Conservation (phyloP, 176 grass and related monocot species). For the Saccharum officinarum region DNA sequence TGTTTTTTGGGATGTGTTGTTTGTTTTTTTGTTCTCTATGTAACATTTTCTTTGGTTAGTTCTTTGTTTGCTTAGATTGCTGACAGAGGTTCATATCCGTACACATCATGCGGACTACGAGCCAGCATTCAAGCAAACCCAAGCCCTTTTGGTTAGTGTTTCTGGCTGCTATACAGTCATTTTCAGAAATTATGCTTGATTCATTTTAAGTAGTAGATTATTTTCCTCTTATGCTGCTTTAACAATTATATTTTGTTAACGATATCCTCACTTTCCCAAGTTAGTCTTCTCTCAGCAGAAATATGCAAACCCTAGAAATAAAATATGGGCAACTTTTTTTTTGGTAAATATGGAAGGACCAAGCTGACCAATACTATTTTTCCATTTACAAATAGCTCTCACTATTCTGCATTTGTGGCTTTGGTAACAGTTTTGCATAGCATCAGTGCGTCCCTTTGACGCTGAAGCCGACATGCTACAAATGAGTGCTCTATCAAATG, state of each 20-base stretch:
- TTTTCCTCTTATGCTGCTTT: not conserved
- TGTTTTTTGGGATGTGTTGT: slow-evolving; percentile 1
- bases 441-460: not conserved
- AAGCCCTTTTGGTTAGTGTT: not conserved
- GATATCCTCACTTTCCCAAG: not conserved
- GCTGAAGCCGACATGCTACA: not conserved
- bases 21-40: slow-evolving; percentile 11
- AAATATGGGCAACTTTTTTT: not conserved
- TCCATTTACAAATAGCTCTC: not conserved
- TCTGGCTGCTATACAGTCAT: not conserved
- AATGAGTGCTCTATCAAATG: slow-evolving; percentile 20
- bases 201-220: slow-evolving; percentile 1
- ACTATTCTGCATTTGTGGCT: slow-evolving; percentile 3
- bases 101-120: not conserved
- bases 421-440: slow-evolving; percentile 27
- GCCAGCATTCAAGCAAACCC: not conserved
- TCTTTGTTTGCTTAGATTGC: slow-evolving; percentile 37
- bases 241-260: not conserved
- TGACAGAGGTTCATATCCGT: slow-evolving; percentile 31
- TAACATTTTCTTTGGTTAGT: slow-evolving; percentile 27
- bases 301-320: not conserved
- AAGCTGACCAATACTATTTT: not conserved
- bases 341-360: not conserved
- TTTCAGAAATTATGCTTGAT: not conserved
- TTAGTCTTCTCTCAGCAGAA: not conserved